These are phyloP conservation scores for Globisporangium mamillatum DNA, from an alignment of 352 stramenopile genomes.

Conservation along the genomic window DNA sequence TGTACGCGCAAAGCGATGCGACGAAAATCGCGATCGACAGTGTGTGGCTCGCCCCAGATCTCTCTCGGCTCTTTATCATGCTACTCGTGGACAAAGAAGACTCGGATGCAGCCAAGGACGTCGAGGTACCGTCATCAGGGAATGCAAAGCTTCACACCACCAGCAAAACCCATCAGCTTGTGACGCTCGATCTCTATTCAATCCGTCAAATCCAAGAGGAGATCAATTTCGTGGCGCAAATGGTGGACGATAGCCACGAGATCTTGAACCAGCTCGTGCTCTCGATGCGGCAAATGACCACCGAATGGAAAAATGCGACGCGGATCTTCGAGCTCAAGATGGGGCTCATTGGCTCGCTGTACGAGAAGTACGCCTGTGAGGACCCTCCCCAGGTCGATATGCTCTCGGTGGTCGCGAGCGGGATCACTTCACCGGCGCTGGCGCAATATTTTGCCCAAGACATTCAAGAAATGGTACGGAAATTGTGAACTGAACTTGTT, in stretches of 20 bases:
- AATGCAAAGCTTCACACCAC: background rate
- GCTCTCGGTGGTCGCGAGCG: conserved; percentile 55
- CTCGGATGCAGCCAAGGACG: background rate
- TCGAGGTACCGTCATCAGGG: background rate
- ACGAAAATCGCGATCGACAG: conserved; percentile 29
- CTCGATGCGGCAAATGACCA: conserved; percentile 35
- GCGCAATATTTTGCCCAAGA: conserved; percentile 81
- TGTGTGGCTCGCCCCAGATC: conserved; percentile 31
- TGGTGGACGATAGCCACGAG: conserved; percentile 21
- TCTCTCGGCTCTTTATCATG: conserved; percentile 41
- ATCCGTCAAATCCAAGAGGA: conserved; percentile 33
- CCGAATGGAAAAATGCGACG: conserved; percentile 77
- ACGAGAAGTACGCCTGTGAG: conserved; percentile 73
- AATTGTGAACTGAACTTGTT: background rate
- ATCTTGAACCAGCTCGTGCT: conserved; percentile 33
- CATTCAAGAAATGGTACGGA: conserved; percentile 72
- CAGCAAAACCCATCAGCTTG: conserved; percentile 26
- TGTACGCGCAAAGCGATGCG: conserved; percentile 15
- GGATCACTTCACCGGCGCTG: conserved; percentile 58
- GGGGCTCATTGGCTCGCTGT: conserved; percentile 63
- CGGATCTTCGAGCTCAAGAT: conserved; percentile 80
- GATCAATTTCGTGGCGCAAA: conserved; percentile 29
- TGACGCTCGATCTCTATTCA: conserved; percentile 35
- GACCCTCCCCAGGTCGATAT: conserved; percentile 70
- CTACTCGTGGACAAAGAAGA: background rate